These are phyloP conservation scores for Salvia splendens DNA, from an alignment of 257 asterid genomes.

Conservation along the genomic window DNA sequence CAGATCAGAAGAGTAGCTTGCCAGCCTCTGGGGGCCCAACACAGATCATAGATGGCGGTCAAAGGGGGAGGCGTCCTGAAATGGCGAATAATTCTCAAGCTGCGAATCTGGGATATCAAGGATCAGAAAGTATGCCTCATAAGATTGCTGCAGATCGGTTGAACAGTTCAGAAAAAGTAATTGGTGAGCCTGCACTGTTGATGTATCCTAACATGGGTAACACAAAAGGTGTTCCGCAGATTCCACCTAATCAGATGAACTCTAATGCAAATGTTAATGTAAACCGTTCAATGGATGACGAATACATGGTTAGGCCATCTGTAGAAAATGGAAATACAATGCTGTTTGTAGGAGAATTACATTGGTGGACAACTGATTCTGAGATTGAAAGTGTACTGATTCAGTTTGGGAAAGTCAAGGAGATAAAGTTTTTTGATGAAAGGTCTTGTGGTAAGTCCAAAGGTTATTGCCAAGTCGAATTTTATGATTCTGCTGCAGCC, in stretches of 20 bases:
- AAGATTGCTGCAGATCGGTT: constrained; percentile 44
- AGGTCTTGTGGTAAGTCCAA: constrained; percentile 97
- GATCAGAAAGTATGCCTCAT: constrained; percentile 42
- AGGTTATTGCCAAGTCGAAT: constrained; percentile 96
- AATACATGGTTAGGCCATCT: constrained; percentile 52
- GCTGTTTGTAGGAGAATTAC: constrained; percentile 90
- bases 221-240: constrained; percentile 50
- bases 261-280: constrained; percentile 39
- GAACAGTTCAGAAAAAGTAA: constrained; percentile 42
- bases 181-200: constrained; percentile 46
- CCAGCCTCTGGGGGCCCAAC: constrained; percentile 39
- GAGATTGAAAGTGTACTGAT: constrained; percentile 77
- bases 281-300: constrained; percentile 52
- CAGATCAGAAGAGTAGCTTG: constrained; percentile 54
- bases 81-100: constrained; percentile 50
- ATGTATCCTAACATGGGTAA: constrained; percentile 46
- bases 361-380: constrained; percentile 99
- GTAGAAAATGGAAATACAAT: constrained; percentile 67
- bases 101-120: constrained; percentile 59
- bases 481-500: constrained; percentile 76
- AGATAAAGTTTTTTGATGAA: constrained; percentile 87
- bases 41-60: constrained; percentile 46
- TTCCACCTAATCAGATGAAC: constrained; percentile 46
- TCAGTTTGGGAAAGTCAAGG: constrained; percentile 87
- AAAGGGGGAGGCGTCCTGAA: constrained; percentile 44